phyloP scores from a whole-genome alignment of 177 flowering plant species.

The Vitis hybrid region DNA sequence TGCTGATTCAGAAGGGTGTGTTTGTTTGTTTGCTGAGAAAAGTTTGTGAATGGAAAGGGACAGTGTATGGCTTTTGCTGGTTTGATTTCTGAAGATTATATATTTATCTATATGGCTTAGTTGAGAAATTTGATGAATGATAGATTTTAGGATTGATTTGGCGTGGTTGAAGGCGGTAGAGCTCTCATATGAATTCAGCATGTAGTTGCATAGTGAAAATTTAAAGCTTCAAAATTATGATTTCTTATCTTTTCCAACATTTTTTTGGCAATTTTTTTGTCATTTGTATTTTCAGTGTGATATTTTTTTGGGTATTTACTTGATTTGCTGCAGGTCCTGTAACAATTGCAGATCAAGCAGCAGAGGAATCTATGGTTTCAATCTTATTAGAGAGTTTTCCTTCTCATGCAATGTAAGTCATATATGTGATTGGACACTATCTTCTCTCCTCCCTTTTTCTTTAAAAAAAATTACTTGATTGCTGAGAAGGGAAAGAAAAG shows the following conservation, averaged over 20 bases:
- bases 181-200: too few relatives aligned
- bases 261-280: neutral
- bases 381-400: conserved; percentile 69
- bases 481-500: too few relatives aligned
- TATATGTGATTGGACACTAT: neutral
- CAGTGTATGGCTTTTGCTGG: too few relatives aligned
- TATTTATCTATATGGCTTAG: too few relatives aligned
- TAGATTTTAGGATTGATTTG: neutral
- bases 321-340: conserved; percentile 70
- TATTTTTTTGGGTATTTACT: neutral
- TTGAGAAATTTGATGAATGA: too few relatives aligned
- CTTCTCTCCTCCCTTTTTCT: neutral
- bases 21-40: too few relatives aligned
- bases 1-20: neutral
- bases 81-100: too few relatives aligned
- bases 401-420: conserved; percentile 86
- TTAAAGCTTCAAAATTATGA: neutral
- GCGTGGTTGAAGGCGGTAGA: neutral
- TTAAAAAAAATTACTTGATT: too few relatives aligned
- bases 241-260: neutral
- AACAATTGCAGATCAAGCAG: conserved; percentile 86
- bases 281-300: neutral
- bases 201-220: too few relatives aligned
- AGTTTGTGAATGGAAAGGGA: too few relatives aligned
- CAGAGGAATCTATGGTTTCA: conserved; percentile 89